Conservation (phyloP, 108 stramenopile genomes). For the Cyclotella choctawhatcheeana region DNA sequence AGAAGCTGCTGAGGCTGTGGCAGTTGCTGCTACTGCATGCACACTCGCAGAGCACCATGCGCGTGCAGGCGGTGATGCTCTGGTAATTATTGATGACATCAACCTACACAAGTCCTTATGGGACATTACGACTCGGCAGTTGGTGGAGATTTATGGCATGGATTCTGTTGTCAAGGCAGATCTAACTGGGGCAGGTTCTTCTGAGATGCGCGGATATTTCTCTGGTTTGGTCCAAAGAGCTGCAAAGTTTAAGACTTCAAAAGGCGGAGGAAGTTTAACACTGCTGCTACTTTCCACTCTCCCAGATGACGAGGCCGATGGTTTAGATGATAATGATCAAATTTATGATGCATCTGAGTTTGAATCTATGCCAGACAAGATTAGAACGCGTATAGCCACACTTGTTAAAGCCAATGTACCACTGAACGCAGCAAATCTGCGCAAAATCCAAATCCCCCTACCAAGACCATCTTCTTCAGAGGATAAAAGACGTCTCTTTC, state of each 20-base stretch:
- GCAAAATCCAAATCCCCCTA: conserved; percentile 84
- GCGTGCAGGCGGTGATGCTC: conserved; percentile 65
- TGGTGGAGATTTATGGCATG: conserved; percentile 82
- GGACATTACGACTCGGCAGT: conserved; percentile 79
- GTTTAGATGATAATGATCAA: conserved; percentile 35
- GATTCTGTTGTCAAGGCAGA: conserved; percentile 86
- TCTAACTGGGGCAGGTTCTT: conserved; percentile 79
- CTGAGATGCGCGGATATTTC: conserved; percentile 87
- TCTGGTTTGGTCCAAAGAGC: conserved; percentile 89
- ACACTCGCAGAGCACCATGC: conserved; percentile 80
- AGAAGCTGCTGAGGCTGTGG: conserved; percentile 57
- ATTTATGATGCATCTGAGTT: conserved; percentile 72
- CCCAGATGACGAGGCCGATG: conserved; percentile 42
- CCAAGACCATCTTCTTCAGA: conserved; percentile 65
- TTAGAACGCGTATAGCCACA: conserved; percentile 66
- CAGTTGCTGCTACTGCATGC: conserved; percentile 79
- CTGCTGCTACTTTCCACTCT: conserved; percentile 70
- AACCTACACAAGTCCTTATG: conserved; percentile 84
- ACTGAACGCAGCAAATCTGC: conserved; percentile 76
- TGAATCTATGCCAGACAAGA: conserved; percentile 62
- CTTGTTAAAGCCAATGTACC: conserved; percentile 76
- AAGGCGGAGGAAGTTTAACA: conserved; percentile 85
- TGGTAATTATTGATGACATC: conserved; percentile 85
- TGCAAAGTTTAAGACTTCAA: conserved; percentile 73
- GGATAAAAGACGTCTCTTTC: conserved; percentile 67